Conservation (phyloP, 2,329 filamentous ascomycete genomes). For the Tolypocladium album region DNA sequence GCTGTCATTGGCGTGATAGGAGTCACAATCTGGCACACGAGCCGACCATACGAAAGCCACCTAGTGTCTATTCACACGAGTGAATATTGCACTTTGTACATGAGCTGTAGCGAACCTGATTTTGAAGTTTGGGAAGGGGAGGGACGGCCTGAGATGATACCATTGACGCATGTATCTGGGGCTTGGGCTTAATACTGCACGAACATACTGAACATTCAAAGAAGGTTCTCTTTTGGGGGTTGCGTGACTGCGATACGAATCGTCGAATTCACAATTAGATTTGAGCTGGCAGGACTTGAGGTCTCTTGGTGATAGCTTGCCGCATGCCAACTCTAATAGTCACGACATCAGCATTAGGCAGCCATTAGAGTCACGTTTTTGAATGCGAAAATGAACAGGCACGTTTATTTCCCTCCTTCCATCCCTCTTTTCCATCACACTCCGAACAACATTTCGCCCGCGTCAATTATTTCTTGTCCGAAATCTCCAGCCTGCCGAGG, state of each 20-base stretch:
- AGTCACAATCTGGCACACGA: not conserved
- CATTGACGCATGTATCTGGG: slow-evolving; percentile 1
- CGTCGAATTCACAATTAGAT: too few relatives aligned
- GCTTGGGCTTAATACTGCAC: not conserved
- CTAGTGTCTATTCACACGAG: not conserved
- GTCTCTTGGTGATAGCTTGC: too few relatives aligned
- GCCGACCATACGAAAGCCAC: not conserved
- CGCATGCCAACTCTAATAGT: too few relatives aligned
- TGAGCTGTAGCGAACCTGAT: not conserved
- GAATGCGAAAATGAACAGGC: too few relatives aligned
- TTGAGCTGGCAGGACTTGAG: too few relatives aligned
- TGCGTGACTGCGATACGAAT: not conserved
- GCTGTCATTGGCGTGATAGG: slow-evolving; percentile 13
- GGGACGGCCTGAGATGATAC: slow-evolving; percentile 1
- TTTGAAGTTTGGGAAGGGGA: not conserved
- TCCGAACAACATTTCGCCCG: not conserved
- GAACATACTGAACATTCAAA: not conserved
- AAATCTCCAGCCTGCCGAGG: too few relatives aligned
- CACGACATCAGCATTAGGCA: too few relatives aligned
- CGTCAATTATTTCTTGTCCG: not conserved
- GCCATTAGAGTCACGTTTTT: too few relatives aligned
- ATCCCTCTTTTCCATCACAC: not conserved
- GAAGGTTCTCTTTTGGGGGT: not conserved
- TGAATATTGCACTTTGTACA: not conserved
- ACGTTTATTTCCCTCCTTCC: too few relatives aligned